Percentiles rank a stretch among this genome's conserved stretches.
phyloP scores from a whole-genome alignment of 2,329 filamentous ascomycete genomes.

The Neofusicoccum ribis region DNA sequence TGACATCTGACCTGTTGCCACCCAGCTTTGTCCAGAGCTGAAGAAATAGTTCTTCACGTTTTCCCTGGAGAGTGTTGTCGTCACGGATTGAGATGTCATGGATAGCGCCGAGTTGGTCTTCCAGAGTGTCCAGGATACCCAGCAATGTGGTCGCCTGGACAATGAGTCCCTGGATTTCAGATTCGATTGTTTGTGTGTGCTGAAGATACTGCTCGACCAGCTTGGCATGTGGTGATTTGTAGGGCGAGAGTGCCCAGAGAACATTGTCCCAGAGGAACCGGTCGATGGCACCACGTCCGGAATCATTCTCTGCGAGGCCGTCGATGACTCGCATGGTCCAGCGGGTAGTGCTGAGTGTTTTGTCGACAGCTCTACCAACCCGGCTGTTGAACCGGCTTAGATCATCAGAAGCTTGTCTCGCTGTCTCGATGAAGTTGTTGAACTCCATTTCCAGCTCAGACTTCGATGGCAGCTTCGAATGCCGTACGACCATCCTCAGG shows the following conservation, averaged over 20 bases:
- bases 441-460: conserved; percentile 75
- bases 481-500: conserved; percentile 69
- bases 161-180: conserved; percentile 68
- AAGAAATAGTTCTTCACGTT: conserved; percentile 66
- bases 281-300: conserved; percentile 37
- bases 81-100: conserved; percentile 68
- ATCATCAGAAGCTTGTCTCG: conserved; percentile 63
- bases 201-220: conserved; percentile 73
- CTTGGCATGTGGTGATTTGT: conserved; percentile 42
- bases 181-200: conserved; percentile 69
- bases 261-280: conserved; percentile 30
- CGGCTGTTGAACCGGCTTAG: conserved; percentile 75
- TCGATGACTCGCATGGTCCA: conserved; percentile 56
- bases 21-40: conserved; percentile 74
- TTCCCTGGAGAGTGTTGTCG: conserved; percentile 57
- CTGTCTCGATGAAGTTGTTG: conserved; percentile 71
- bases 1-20: conserved; percentile 62
- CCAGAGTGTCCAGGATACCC: conserved; percentile 64
- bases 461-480: conserved; percentile 66
- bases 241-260: conserved; percentile 42
- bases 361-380: conserved; percentile 72
- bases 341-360: conserved; percentile 71
- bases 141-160: conserved; percentile 69
- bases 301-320: conserved; percentile 35
- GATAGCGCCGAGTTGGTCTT: conserved; percentile 69